phyloP scores from a whole-genome alignment of 345 rosid genomes.

The Pseudoturritis turrita region DNA sequence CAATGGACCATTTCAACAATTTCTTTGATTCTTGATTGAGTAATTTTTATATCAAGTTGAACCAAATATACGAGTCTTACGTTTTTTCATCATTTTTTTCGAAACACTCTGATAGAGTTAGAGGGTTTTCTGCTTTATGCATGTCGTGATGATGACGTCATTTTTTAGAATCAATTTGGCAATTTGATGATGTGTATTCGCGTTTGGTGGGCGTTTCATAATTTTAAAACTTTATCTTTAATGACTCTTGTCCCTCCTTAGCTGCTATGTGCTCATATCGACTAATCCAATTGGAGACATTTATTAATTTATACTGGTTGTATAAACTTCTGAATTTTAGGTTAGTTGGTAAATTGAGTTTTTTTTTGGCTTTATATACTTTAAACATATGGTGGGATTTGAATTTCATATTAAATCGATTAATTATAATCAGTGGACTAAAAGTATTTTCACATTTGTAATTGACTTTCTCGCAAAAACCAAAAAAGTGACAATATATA shows the following conservation, averaged over 20 bases:
- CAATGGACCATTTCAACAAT: slow-evolving; percentile 64
- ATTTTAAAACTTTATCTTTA: slow-evolving; percentile 10
- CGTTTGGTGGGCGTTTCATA: slow-evolving; percentile 29
- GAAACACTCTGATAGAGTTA: not conserved
- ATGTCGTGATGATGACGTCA: slow-evolving; percentile 8
- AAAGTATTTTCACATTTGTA: slow-evolving; percentile 20
- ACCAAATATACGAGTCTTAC: slow-evolving; percentile 1
- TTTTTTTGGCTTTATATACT: too few relatives aligned
- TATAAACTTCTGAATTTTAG: not conserved
- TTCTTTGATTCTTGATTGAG: slow-evolving; percentile 49
- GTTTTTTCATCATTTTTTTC: slow-evolving; percentile 3
- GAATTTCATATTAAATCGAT: not conserved
- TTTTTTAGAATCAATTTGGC: slow-evolving; percentile 12
- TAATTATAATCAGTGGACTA: slow-evolving; percentile 3
- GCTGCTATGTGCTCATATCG: slow-evolving; percentile 24
- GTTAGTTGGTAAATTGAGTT: not conserved
- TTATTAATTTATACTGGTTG: slow-evolving; percentile 2
- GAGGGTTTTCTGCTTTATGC: slow-evolving; percentile 10
- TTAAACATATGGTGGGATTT: not conserved
- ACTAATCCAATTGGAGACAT: not conserved
- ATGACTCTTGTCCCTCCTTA: slow-evolving; percentile 26
- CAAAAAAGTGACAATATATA: not conserved
- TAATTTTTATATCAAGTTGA: not conserved
- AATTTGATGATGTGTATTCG: slow-evolving; percentile 21
- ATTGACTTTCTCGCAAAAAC: not conserved